Base-by-base conservation (phyloP, 768 basidiomycete genomes). In the Macrolepiota dolichaula region DNA sequence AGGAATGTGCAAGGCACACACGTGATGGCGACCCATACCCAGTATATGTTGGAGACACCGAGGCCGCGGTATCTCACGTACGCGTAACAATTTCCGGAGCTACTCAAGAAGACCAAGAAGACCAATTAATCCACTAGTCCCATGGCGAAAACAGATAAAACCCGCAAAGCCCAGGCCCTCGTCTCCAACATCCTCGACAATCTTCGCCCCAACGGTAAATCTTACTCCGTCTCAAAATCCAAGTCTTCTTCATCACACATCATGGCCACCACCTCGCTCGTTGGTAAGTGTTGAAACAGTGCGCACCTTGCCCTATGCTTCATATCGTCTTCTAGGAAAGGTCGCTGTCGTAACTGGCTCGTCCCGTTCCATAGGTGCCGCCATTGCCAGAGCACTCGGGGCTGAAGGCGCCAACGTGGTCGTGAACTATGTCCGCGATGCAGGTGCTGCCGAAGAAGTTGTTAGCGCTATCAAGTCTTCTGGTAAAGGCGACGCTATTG, bases 331-430 rank as follows among this genome's bases (percentile, higher is more conserved):
- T 60, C 17, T 19, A 76, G 81, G 79, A 19, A 83, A 82, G 71
- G 76, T 81, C n/a, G 82, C 81, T n/a, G 70, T 86, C 51, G 79
- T 86, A 42, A 86, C 85, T 17, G 84, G 85, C 32, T 85, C 84
- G 5, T 85, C 85, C 13, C 80, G 83, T 11, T 79, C 78, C 17
- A 86, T 85, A 27, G 86, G 85, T 38, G 85, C 84, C 0, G 77
- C 82, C 13, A 78, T 85, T 58, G 84, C 83, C 2, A 72, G 69
- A 42, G 73, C 76, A 44, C 76, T 87, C n/a, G 85, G 81, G 15
- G 76, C 74, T 42, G 76, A 84, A 65, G 85, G 86, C 12, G 85
- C 84, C 2, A 77, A 76, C 62, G 84, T 86, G 54, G 76, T 85
- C 25, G 77, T 87, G 27, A 85, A 86, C 76, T 85, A 85, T 66